phyloP scores from a whole-genome alignment of 495 filamentous ascomycete species.

The Penicillium cataractarum region DNA sequence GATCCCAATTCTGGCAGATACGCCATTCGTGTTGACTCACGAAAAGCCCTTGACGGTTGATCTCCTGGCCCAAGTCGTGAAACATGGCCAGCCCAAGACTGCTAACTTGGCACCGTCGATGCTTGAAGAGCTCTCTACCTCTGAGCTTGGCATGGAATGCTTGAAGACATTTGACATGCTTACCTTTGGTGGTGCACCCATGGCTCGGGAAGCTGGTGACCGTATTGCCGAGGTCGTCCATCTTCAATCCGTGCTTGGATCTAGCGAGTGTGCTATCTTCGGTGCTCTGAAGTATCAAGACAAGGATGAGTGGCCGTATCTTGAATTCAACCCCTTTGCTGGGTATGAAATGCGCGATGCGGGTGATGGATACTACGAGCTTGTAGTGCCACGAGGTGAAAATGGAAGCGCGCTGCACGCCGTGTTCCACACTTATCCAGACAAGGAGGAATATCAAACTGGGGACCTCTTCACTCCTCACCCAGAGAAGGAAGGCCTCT shows the following conservation, averaged over 20 bases:
- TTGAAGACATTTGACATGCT: conserved; percentile 7
- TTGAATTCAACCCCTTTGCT: conserved; percentile 49
- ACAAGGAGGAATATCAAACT: conserved; percentile 54
- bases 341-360: conserved; percentile 46
- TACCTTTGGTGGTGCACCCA: conserved; percentile 16
- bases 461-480: conserved; percentile 58
- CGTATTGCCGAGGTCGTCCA: conserved; percentile 11
- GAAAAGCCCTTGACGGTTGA: conserved; percentile 13
- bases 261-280: conserved; percentile 17
- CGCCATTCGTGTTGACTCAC: conserved; percentile 9
- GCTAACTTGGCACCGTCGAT: conserved; percentile 3
- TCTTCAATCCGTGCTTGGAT: conserved; percentile 18
- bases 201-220: conserved; percentile 8
- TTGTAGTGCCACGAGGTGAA: conserved; percentile 31
- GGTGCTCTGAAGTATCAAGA: conserved; percentile 7
- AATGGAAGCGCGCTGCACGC: conserved; percentile 38
- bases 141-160: conserved; percentile 8
- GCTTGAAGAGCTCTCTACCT: conserved; percentile 12
- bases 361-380: conserved; percentile 48
- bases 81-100: conserved; percentile 5
- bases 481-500: conserved; percentile 32
- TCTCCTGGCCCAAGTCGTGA: conserved; percentile 13
- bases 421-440: conserved; percentile 60
- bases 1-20: not conserved
- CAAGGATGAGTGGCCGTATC: conserved; percentile 51